These are phyloP conservation scores for Tylopilus sp. DNA, from an alignment of 768 basidiomycete genomes.

Conservation along the genomic window DNA sequence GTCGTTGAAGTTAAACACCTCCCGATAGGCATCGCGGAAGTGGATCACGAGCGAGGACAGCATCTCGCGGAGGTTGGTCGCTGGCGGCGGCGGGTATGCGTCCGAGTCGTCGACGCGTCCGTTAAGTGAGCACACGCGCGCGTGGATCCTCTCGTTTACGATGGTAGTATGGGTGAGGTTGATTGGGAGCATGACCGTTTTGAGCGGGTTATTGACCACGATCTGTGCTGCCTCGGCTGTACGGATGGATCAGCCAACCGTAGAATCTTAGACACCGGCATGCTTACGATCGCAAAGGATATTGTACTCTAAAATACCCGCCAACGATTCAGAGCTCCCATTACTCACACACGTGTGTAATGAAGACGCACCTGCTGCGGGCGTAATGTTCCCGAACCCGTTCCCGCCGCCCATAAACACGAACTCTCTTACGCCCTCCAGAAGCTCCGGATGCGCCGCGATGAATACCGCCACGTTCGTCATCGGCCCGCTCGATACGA, in stretches of 20 bases:
- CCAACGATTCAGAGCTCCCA: background rate
- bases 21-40: conserved; percentile 70
- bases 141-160: conserved; percentile 54
- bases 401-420: conserved; percentile 90
- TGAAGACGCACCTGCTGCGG: conserved; percentile 57
- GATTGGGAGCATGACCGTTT: conserved; percentile 75
- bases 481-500: conserved; percentile 81
- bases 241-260: background rate
- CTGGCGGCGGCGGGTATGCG: conserved; percentile 16
- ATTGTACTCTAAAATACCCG: conserved; percentile 58
- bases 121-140: conserved; percentile 47
- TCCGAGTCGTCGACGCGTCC: conserved; percentile 17
- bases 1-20: conserved; percentile 75
- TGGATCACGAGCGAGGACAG: conserved; percentile 71
- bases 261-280: background rate
- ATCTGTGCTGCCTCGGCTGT: conserved; percentile 82
- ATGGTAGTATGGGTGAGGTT: conserved; percentile 89
- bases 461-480: conserved; percentile 78
- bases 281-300: conserved; percentile 78
- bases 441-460: conserved; percentile 51
- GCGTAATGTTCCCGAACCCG: conserved; percentile 75
- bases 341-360: background rate
- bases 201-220: conserved; percentile 67
- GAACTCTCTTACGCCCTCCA: conserved; percentile 46
- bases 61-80: conserved; percentile 59